Conservation (phyloP, 805 yeast species). For the Spathaspora boniae region DNA sequence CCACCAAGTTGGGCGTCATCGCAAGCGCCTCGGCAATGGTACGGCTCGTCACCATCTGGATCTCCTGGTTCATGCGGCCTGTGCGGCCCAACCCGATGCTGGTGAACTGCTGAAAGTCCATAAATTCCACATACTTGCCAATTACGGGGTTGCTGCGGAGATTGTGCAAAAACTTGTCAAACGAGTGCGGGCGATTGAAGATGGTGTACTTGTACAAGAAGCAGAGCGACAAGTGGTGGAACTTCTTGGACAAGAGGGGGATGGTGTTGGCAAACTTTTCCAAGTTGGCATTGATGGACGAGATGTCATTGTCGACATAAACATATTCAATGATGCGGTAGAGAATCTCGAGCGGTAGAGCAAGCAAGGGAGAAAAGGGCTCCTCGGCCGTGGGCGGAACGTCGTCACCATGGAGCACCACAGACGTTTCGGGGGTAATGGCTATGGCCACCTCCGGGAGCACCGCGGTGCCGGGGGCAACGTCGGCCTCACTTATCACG, state of each 20-base stretch:
- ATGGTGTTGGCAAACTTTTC: constrained; percentile 50
- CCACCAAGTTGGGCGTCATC: constrained; percentile 64
- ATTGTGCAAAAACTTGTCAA: constrained; percentile 64
- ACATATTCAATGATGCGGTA: constrained; percentile 54
- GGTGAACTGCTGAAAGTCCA: constrained; percentile 87
- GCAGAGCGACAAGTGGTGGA: constrained; percentile 55
- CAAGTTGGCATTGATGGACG: constrained; percentile 49
- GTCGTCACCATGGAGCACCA: too few species aligned
- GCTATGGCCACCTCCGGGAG: too few species aligned
- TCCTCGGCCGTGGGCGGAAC: not conserved
- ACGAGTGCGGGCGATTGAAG: constrained; percentile 77
- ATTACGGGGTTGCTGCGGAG: constrained; percentile 39
- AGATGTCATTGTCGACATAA: constrained; percentile 50
- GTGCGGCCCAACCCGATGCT: constrained; percentile 88
- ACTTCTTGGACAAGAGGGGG: constrained; percentile 53
- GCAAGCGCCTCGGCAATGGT: constrained; percentile 65
- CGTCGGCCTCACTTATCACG: too few species aligned
- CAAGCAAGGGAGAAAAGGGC: constrained; percentile 11
- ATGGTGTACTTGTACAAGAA: constrained; percentile 63
- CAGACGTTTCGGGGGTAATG: too few species aligned
- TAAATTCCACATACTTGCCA: constrained; percentile 63
- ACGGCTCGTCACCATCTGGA: constrained; percentile 79
- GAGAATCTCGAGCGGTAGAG: constrained; percentile 55
- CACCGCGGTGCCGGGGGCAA: too few species aligned
- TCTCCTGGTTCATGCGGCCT: constrained; percentile 83